Evolutionary conservation across 352 stramenopile genomes (phyloP).

Genomic region (Pythium biforme): DNA sequence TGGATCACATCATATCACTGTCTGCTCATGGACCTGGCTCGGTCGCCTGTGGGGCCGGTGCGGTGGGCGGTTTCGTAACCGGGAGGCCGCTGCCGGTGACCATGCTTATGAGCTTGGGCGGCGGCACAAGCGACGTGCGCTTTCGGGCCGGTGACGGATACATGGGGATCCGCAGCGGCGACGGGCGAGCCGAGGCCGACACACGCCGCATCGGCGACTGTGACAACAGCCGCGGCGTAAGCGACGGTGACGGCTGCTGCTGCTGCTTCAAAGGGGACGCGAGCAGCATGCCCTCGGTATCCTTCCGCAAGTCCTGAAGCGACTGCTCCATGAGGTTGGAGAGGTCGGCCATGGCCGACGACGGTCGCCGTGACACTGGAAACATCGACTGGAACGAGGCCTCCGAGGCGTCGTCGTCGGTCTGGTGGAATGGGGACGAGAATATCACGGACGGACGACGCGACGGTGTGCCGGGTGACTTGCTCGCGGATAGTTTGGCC

Average conservation of each 20-base stretch:
- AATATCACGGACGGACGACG: slow-evolving; percentile 44
- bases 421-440: slow-evolving; percentile 51
- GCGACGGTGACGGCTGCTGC: background rate
- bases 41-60: background rate
- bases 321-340: slow-evolving; percentile 82
- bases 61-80: background rate
- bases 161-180: slow-evolving; percentile 25
- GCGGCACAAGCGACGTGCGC: slow-evolving; percentile 22
- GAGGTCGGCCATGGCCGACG: slow-evolving; percentile 70
- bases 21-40: background rate
- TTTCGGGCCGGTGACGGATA: slow-evolving; percentile 22
- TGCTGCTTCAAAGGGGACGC: slow-evolving; percentile 1
- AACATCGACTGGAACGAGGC: slow-evolving; percentile 42
- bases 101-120: slow-evolving; percentile 26
- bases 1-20: too few species aligned
- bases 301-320: slow-evolving; percentile 58
- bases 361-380: slow-evolving; percentile 42
- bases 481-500: slow-evolving; percentile 48
- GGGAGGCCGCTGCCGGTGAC: slow-evolving; percentile 17
- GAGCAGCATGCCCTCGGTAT: slow-evolving; percentile 29
- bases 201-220: slow-evolving; percentile 22
- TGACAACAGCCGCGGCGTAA: slow-evolving; percentile 12
- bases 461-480: slow-evolving; percentile 35
- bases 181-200: slow-evolving; percentile 11
- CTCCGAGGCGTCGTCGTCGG: slow-evolving; percentile 61